Evolutionary conservation across 1,284 basidiomycete genomes (phyloP), one percentile per base, ranked within the genome.

Genomic region (Xerocomus nothofagi): DNA sequence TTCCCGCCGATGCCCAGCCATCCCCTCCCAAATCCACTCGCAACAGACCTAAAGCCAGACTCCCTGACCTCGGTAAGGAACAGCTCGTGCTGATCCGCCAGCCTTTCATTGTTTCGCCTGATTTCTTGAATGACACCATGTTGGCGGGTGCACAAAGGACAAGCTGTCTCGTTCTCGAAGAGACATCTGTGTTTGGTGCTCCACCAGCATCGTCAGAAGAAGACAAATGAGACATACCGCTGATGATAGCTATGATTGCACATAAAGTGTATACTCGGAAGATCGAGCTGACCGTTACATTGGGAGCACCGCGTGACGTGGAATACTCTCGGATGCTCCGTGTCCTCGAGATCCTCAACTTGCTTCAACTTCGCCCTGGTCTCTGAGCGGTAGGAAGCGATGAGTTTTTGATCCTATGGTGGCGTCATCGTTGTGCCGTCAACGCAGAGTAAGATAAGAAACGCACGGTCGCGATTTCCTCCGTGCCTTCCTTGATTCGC

Each of bases 241-340:
- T 96, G 93, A 66, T 99, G 97, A 73, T 93, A 99, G 54, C 89
- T 93, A 69, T 99, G 96, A 63, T 90, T 88, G 71, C 95, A 99
- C 95, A 98, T 97, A 64, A 98, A 99, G 70, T 99, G 95, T 4
- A 98, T 80, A 51, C 84, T 89, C 0, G 96, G 96, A 17, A 98
- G 78, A 66, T 98, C 94, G 51, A 98, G 81, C 61, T 91, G 89
- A 0, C 86, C 91, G 15, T 84, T 80, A 67, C 97, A 98, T 5
- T 85, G 79, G 14, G 91, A 86, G 68, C 96, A 99, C 33, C 91
- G 79, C 4, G 93, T 94, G 57, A 95, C 90, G 62, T 98, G 94
- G 76, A 98, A 97, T 17, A 98, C 88, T 14, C 85, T 81, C 0
- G 94, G 91, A 45, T 84, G 80, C 14, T 81, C 79, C 1, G 82